phyloP scores from a whole-genome alignment of 495 filamentous ascomycete genomes.

The Hypoxylon subgilvum region DNA sequence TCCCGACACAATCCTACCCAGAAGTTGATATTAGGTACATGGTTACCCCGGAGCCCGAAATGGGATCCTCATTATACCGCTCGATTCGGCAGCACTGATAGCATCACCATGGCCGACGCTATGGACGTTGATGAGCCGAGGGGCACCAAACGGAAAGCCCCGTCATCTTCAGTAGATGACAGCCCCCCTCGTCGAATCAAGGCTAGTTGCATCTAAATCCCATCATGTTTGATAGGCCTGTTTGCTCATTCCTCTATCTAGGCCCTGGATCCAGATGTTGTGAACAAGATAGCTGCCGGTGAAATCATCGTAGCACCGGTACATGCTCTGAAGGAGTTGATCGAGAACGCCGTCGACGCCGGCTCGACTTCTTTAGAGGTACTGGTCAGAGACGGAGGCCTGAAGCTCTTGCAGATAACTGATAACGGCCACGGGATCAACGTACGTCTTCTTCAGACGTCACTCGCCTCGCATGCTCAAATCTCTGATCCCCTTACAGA shows the following conservation, averaged over 20 bases:
- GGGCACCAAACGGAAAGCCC: slow-evolving; percentile 68
- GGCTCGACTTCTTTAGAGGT: slow-evolving; percentile 92
- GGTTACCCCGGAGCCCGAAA: not conserved
- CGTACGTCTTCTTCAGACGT: slow-evolving; percentile 56
- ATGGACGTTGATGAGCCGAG: slow-evolving; percentile 59
- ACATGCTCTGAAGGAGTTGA: slow-evolving; percentile 95
- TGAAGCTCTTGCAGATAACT: slow-evolving; percentile 95
- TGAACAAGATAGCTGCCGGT: slow-evolving; percentile 99
- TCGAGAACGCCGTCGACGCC: slow-evolving; percentile 97
- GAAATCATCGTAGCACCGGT: slow-evolving; percentile 98
- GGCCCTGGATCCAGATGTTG: slow-evolving; percentile 92
- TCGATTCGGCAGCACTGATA: not conserved
- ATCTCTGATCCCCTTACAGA: slow-evolving; percentile 54
- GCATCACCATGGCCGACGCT: slow-evolving; percentile 48
- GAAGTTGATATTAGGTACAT: slow-evolving; percentile 4
- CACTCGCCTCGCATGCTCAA: not conserved
- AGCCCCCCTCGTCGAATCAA: slow-evolving; percentile 70
- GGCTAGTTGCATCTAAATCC: slow-evolving; percentile 42
- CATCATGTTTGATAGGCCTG: slow-evolving; percentile 5
- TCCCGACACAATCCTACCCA: not conserved
- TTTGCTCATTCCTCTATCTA: slow-evolving; percentile 41
- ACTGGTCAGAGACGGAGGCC: slow-evolving; percentile 91
- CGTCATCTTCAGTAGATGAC: slow-evolving; percentile 48
- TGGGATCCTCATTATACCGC: not conserved
- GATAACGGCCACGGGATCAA: slow-evolving; percentile 98